Conservation (phyloP, 495 filamentous ascomycete genomes). For the Niebla homalea region DNA sequence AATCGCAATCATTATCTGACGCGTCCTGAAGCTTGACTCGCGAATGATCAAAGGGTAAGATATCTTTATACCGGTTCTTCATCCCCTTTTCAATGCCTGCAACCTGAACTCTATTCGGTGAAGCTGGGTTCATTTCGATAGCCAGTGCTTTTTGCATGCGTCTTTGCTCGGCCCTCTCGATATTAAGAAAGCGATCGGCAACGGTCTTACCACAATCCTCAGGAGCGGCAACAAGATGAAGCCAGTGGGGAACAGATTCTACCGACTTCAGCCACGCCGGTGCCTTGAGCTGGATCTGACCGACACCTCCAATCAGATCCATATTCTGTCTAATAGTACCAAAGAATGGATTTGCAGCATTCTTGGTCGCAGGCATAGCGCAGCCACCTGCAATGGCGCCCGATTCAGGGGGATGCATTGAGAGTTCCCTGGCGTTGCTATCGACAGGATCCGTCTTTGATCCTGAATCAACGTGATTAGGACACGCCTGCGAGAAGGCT, state of each 20-base stretch:
- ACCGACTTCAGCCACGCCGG: constrained; percentile 40
- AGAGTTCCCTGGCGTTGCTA: constrained; percentile 21
- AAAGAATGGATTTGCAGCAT: constrained; percentile 79
- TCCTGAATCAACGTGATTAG: constrained; percentile 25
- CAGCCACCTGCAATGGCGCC: constrained; percentile 77
- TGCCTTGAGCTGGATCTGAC: constrained; percentile 66
- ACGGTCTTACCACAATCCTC: constrained; percentile 65
- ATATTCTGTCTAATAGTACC: constrained; percentile 93
- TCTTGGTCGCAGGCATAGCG: constrained; percentile 55
- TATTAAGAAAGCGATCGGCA: constrained; percentile 66
- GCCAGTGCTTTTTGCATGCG: constrained; percentile 87
- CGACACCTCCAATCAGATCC: constrained; percentile 87
- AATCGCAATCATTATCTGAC: constrained; percentile 67
- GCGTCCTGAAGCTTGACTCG: constrained; percentile 66
- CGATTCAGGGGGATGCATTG: constrained; percentile 37
- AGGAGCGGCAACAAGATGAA: constrained; percentile 49
- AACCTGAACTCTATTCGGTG: constrained; percentile 37
- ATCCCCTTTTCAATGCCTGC: constrained; percentile 88
- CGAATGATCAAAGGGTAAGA: constrained; percentile 91
- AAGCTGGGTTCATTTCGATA: constrained; percentile 28
- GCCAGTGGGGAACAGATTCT: constrained; percentile 56
- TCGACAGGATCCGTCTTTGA: constrained; percentile 7
- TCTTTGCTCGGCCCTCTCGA: constrained; percentile 75
- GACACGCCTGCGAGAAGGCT: constrained; percentile 37
- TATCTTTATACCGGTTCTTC: constrained; percentile 97